A percentile compares a stretch with the other conserved stretches of the same genome.
These are phyloP conservation scores for Rhodamnia rubescens DNA, from an alignment of 345 rosid genomes.

Conservation along the genomic window DNA sequence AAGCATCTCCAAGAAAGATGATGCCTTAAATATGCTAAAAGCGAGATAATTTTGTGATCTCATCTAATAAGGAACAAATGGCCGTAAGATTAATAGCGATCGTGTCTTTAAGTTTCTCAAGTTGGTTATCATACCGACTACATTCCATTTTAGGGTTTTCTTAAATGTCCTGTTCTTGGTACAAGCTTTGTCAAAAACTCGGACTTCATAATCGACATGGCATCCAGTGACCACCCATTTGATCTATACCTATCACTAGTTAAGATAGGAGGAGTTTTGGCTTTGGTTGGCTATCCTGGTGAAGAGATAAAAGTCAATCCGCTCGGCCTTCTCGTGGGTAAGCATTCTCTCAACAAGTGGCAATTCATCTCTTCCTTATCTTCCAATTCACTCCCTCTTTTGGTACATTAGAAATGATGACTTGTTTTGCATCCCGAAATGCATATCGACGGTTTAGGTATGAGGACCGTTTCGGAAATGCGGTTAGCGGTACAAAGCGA, in stretches of 20 bases:
- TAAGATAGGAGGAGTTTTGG: no score
- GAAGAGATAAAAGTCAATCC: constrained; percentile 26
- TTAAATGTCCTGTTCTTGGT: no score
- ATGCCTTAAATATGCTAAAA: constrained; percentile 23
- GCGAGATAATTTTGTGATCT: constrained; percentile 22
- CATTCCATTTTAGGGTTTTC: no score
- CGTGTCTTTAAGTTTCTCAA: no score
- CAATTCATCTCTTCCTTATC: neutral
- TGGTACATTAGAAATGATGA: neutral
- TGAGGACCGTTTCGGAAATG: constrained; percentile 13
- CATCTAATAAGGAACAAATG: no score
- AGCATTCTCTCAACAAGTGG: neutral
- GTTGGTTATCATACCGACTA: no score
- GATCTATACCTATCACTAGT: no score
- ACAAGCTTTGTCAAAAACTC: no score
- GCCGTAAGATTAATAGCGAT: no score
- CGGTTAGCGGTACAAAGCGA: constrained; percentile 11
- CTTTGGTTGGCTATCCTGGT: no score
- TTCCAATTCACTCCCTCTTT: neutral
- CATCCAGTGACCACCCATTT: no score
- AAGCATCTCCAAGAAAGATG: constrained; percentile 23
- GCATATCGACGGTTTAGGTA: constrained; percentile 5
- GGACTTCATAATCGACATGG: no score
- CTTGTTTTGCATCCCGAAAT: neutral
- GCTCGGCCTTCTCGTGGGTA: constrained; percentile 10